phyloP scores from a whole-genome alignment of 139 green algal genomes.

The Chlorella sorokiniana region DNA sequence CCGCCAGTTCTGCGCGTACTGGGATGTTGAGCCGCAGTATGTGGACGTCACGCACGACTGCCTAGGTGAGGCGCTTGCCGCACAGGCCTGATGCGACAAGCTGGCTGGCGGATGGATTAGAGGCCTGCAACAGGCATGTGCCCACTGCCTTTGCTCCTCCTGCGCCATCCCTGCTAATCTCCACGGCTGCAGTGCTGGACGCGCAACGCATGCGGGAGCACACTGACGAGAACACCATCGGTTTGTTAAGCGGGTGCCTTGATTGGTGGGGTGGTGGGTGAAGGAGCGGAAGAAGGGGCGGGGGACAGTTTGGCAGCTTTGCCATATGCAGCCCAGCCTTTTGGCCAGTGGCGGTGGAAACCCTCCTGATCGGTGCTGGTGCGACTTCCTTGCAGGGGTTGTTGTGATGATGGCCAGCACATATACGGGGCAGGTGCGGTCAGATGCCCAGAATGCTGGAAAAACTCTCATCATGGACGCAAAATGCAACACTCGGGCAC shows the following conservation, averaged over 20 bases:
- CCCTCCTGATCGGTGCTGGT: neutral
- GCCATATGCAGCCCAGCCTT: too few species aligned
- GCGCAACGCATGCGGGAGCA: slow-evolving; percentile 13
- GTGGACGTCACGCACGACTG: slow-evolving; percentile 15
- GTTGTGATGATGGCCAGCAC: slow-evolving; percentile 54
- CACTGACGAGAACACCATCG: slow-evolving; percentile 71
- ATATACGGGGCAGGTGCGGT: slow-evolving; percentile 63
- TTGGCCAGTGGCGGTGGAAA: too few species aligned
- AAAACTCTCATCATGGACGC: too few species aligned
- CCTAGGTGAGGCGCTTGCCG: neutral
- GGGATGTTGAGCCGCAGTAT: slow-evolving; percentile 57
- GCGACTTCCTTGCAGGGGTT: slow-evolving; percentile 5
- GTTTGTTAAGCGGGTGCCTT: too few species aligned
- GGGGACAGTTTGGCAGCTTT: neutral
- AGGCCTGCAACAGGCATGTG: neutral
- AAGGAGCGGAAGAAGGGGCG: neutral
- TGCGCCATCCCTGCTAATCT: neutral
- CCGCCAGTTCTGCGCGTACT: slow-evolving; percentile 50
- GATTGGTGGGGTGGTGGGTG: too few species aligned
- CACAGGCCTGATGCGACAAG: neutral
- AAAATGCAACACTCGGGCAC: too few species aligned
- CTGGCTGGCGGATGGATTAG: too few species aligned
- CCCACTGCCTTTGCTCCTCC: too few species aligned
- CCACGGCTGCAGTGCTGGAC: neutral
- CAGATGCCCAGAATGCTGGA: too few species aligned